A percentile compares a stretch with the other conserved stretches of the same genome.
These are phyloP conservation scores for Wickerhamomyces mucosus DNA, from an alignment of 805 yeast genomes.

Conservation along the genomic window DNA sequence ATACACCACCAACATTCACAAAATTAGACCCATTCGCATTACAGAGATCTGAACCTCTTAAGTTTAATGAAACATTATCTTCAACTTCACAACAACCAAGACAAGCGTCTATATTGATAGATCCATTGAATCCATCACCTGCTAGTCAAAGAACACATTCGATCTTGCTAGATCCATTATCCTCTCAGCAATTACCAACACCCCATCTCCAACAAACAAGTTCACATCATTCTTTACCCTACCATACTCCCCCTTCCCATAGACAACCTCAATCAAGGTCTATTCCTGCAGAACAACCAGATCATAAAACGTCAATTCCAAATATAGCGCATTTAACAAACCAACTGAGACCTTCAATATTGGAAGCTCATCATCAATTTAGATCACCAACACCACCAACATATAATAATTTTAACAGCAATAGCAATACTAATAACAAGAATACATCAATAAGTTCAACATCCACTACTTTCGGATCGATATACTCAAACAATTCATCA, in stretches of 20 bases:
- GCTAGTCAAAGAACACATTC: too few relatives aligned
- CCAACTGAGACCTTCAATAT: conserved; percentile 18
- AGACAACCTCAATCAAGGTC: conserved; percentile 17
- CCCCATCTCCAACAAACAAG: too few relatives aligned
- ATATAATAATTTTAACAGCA: conserved; percentile 1
- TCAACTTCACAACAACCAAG: too few relatives aligned
- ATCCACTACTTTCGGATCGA: conserved; percentile 10
- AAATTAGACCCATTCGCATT: too few relatives aligned
- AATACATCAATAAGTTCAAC: conserved; percentile 14
- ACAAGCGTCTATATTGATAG: conserved; percentile 19
- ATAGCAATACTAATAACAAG: neutral
- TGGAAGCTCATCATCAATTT: conserved; percentile 9
- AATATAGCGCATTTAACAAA: conserved; percentile 10
- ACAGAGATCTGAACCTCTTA: too few relatives aligned
- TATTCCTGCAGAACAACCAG: conserved; percentile 10
- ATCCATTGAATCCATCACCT: conserved; percentile 16
- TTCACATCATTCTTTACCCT: too few relatives aligned
- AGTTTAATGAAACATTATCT: too few relatives aligned
- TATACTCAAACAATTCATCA: conserved; percentile 18
- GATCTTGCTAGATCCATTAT: too few relatives aligned
- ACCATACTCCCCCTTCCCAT: conserved; percentile 3
- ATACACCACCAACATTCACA: too few relatives aligned
- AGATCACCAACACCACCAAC: neutral
- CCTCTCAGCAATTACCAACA: neutral
- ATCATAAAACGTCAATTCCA: conserved; percentile 10